Conservation (phyloP, 768 basidiomycete species). For the Russula sp. region DNA sequence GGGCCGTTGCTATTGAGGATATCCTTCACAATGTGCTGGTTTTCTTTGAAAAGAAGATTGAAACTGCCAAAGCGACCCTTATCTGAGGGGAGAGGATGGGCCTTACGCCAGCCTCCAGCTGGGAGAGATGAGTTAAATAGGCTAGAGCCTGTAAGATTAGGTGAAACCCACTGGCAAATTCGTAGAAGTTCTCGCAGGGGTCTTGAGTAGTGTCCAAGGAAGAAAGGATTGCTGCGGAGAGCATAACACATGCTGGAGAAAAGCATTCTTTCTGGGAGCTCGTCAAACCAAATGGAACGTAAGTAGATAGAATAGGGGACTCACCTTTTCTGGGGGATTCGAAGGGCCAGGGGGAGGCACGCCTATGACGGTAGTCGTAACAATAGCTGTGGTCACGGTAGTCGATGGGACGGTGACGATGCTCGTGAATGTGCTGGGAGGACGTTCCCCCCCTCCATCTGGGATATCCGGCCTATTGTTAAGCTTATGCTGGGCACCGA, state of each 20-base stretch:
- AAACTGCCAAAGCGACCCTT: constrained; percentile 70
- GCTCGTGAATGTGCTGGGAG: constrained; percentile 37
- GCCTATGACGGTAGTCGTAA: constrained; percentile 29
- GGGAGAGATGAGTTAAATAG: background rate
- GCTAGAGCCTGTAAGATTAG: background rate
- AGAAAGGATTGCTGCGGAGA: constrained; percentile 76
- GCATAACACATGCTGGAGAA: constrained; percentile 68
- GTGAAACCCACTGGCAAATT: constrained; percentile 71
- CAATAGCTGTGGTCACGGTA: constrained; percentile 28
- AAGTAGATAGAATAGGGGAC: background rate
- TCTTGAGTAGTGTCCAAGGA: constrained; percentile 75
- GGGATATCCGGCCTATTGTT: constrained; percentile 39
- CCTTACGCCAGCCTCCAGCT: constrained; percentile 86
- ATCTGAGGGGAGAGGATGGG: constrained; percentile 82
- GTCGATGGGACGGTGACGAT: constrained; percentile 31
- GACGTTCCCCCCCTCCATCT: constrained; percentile 31
- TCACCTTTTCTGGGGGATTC: constrained; percentile 39
- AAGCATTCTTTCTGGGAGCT: constrained; percentile 55
- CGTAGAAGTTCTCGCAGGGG: constrained; percentile 94
- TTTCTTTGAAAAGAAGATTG: constrained; percentile 61
- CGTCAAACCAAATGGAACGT: background rate
- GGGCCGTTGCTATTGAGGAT: constrained; percentile 48
- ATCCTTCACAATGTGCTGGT: constrained; percentile 67
- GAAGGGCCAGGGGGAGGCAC: constrained; percentile 33
- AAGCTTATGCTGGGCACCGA: constrained; percentile 78